Evolutionary conservation across 148 eudicot genomes (phyloP), one percentile per base, ranked within the genome.

Genomic region (Fagopyrum esculentum): DNA sequence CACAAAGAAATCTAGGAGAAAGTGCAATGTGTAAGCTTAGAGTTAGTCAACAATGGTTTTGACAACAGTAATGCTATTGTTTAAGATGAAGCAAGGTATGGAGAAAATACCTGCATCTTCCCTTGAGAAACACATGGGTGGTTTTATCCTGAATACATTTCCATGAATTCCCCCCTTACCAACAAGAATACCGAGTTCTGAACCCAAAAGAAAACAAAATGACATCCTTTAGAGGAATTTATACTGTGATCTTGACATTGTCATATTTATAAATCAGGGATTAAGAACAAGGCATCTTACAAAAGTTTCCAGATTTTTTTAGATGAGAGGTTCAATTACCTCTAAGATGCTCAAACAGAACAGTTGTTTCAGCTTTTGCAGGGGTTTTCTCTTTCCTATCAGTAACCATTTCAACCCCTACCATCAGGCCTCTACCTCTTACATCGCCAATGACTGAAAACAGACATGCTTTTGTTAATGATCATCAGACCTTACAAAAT

Each of bases 151-250:
- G 86, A 95, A 92, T 26, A 95, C 98, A 69, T 92, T 95, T 48
- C 97, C 98, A 76, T 95, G 97, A 51, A 95, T 81, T 52, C 98
- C 98, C 13, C 98, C 98, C 87, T 95, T 95, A 16, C 98, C 98
- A 51, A 92, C 96, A 45, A 95, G 88, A 76, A 92, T 81, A 50
- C 98, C 98, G 22, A 90, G 93, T 78, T 92, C 98, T 95, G 26
- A 76, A 84, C 74, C 30, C 10, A 75, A 35, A 43, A 73, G 80
- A 10, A 30, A 61, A 48, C 9, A 15, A 35, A 26, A n/a, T 11
- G 45, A 10, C 69, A 29, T 30, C 43, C 69, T 63, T 30, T 6
- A 30, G 40, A 63, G 45, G 10, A 11, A 5, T 0, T 43, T 40
- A 4, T 49, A 49, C 12, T 3, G 13, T 49, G 52, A 35, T 35